Percentiles rank a stretch among this genome's conserved stretches.
These are phyloP conservation scores for Fusarium beomiforme DNA, from an alignment of 2,329 filamentous ascomycete genomes.

Conservation along the genomic window DNA sequence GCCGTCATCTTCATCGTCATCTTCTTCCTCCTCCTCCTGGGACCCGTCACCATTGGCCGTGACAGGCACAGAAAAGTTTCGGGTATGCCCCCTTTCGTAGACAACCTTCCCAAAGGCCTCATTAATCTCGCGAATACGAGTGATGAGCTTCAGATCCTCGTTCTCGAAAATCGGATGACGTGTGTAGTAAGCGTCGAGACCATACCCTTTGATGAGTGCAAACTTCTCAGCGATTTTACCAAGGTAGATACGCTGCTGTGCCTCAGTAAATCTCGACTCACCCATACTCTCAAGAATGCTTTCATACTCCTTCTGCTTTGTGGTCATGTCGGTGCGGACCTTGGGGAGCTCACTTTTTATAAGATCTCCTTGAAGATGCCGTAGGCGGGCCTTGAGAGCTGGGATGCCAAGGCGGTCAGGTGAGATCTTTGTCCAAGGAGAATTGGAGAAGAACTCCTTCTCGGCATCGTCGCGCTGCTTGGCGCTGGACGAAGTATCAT, in stretches of 20 bases:
- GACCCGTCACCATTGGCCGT: background rate
- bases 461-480: constrained; percentile 48
- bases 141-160: constrained; percentile 49
- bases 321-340: constrained; percentile 45
- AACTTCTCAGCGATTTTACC: constrained; percentile 48
- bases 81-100: constrained; percentile 34
- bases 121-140: constrained; percentile 50
- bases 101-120: constrained; percentile 49
- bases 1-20: background rate
- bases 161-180: constrained; percentile 45
- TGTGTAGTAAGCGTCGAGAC: constrained; percentile 51
- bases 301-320: constrained; percentile 14
- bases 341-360: constrained; percentile 45
- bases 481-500: constrained; percentile 49
- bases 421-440: constrained; percentile 49
- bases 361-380: background rate
- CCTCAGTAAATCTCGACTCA: constrained; percentile 36
- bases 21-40: background rate
- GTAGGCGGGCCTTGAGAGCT: constrained; percentile 49
- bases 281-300: constrained; percentile 46
- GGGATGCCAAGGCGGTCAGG: constrained; percentile 47
- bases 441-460: constrained; percentile 48
- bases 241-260: constrained; percentile 50
- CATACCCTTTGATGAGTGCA: constrained; percentile 40
- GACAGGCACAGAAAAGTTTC: background rate